A percentile compares a stretch with the other conserved stretches of the same genome.
Conservation (phyloP, 345 rosid species). For the Gossypium rotundifolium region DNA sequence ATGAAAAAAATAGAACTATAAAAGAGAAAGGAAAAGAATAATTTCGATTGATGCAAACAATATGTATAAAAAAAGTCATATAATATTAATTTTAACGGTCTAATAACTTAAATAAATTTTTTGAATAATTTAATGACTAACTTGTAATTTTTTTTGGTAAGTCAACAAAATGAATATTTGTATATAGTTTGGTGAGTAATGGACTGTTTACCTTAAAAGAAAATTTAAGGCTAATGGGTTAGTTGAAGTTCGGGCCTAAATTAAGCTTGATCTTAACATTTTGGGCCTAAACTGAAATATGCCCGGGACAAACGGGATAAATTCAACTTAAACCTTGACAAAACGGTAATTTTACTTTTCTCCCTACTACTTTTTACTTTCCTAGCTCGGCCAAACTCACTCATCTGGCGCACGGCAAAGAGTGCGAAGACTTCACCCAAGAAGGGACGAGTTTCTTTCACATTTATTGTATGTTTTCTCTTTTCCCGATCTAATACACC, state of each 20-base stretch:
- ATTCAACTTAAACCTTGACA: neutral
- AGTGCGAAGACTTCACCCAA: neutral
- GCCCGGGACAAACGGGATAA: neutral
- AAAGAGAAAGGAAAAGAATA: too few relatives aligned
- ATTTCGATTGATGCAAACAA: fast-evolving
- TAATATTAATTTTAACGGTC: too few relatives aligned
- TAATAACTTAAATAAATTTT: too few relatives aligned
- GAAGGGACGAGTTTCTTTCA: neutral
- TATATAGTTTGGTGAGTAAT: too few relatives aligned
- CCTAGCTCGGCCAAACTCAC: neutral
- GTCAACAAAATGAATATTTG: too few relatives aligned
- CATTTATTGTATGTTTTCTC: neutral
- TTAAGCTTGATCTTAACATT: neutral
- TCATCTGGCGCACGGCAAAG: neutral
- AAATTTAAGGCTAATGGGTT: too few relatives aligned
- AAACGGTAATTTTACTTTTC: neutral
- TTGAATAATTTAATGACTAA: fast-evolving
- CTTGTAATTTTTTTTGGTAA: too few relatives aligned
- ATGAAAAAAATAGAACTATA: too few relatives aligned
- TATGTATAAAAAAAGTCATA: too few relatives aligned
- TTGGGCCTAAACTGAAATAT: neutral
- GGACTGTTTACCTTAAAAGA: too few relatives aligned
- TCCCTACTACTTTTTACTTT: neutral
- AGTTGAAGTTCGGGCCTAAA: too few relatives aligned
- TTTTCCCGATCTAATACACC: neutral